Percentiles rank a stretch among this genome's conserved stretches.
Conservation (phyloP, 345 rosid species). For the Nasturtium officinale region DNA sequence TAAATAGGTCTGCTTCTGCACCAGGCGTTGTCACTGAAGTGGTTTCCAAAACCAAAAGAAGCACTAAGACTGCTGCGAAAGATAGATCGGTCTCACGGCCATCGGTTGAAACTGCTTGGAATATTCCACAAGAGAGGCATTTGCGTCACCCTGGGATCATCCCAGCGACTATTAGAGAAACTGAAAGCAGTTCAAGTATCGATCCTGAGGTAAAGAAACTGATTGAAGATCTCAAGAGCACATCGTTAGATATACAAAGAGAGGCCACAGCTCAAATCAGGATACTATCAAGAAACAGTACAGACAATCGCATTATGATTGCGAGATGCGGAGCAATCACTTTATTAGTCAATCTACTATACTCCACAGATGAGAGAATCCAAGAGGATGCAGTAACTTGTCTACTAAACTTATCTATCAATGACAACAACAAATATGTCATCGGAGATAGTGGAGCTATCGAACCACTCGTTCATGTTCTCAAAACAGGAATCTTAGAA, state of each 20-base stretch:
- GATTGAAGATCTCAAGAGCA: conserved; percentile 63
- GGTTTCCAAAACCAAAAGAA: conserved; percentile 47
- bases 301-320: conserved; percentile 76
- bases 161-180: conserved; percentile 63
- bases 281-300: conserved; percentile 73
- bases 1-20: conserved; percentile 67
- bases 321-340: conserved; percentile 74
- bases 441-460: conserved; percentile 79
- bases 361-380: conserved; percentile 54
- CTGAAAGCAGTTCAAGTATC: conserved; percentile 71
- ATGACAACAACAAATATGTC: conserved; percentile 70
- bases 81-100: neutral
- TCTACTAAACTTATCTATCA: conserved; percentile 85
- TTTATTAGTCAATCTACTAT: conserved; percentile 63
- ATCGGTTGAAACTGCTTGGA: conserved; percentile 42
- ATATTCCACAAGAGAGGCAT: conserved; percentile 63
- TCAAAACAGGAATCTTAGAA: conserved; percentile 75
- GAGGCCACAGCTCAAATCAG: conserved; percentile 64
- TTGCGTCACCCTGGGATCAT: conserved; percentile 62
- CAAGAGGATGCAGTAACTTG: conserved; percentile 89
- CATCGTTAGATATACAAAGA: conserved; percentile 63
- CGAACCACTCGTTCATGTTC: conserved; percentile 76
- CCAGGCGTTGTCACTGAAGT: conserved; percentile 51
- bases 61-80: conserved; percentile 15
- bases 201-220: conserved; percentile 71